These are phyloP conservation scores for Bipolaris victoriae DNA, from an alignment of 2,329 filamentous ascomycete genomes.

Conservation along the genomic window DNA sequence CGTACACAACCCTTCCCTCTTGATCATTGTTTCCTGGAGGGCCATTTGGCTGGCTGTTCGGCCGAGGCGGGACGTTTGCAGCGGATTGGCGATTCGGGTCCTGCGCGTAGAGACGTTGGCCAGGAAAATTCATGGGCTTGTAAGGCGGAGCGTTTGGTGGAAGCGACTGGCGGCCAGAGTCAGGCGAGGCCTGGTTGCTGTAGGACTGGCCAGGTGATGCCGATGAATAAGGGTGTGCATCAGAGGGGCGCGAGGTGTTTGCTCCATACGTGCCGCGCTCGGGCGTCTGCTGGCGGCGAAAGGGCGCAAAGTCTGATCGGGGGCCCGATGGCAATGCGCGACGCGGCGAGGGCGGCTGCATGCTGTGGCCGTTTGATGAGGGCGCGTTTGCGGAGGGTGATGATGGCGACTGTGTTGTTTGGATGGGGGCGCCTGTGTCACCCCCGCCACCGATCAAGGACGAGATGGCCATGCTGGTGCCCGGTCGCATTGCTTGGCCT, in stretches of 20 bases:
- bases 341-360: constrained; percentile 57
- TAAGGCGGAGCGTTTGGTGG: constrained; percentile 42
- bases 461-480: constrained; percentile 76
- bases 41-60: constrained; percentile 49
- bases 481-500: constrained; percentile 60
- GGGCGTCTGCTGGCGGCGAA: constrained; percentile 47
- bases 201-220: constrained; percentile 43
- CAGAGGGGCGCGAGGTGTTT: constrained; percentile 34
- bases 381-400: constrained; percentile 52
- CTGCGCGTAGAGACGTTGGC: constrained; percentile 42
- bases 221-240: constrained; percentile 36
- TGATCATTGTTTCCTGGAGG: constrained; percentile 33
- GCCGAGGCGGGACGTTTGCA: constrained; percentile 45
- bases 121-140: constrained; percentile 40
- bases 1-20: constrained; percentile 32
- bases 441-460: constrained; percentile 68
- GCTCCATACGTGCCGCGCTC: constrained; percentile 42
- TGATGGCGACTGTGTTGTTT: constrained; percentile 55
- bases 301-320: constrained; percentile 45
- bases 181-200: constrained; percentile 45
- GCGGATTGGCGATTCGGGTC: constrained; percentile 36
- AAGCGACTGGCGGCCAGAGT: constrained; percentile 41
- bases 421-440: constrained; percentile 52
- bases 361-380: constrained; percentile 48
- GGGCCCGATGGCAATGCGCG: constrained; percentile 39